Base-by-base conservation (phyloP, 2,329 filamentous ascomycete species). In the Pleurostoma richardsiae region DNA sequence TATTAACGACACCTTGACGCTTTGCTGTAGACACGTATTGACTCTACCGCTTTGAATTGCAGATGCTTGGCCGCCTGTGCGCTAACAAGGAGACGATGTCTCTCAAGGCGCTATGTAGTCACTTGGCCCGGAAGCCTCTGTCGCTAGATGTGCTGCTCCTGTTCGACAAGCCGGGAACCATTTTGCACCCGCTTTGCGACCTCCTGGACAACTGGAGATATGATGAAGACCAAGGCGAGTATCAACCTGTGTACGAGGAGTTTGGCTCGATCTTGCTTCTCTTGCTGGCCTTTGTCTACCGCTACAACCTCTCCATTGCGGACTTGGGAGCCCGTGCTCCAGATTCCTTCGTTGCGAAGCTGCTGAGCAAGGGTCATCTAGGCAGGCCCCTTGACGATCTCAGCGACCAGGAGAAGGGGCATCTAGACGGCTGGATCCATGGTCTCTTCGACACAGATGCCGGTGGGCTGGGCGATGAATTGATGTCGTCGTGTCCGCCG, bases 161-260 rank as follows among this genome's bases (percentile, higher is more conserved):
- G 3, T 92, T 91, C 57, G 81, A 86, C 49, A 87, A 83, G 49
- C 76, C 86, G 0, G 71, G 78, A 0, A 77, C 77, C n/a, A 78
- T 94, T 8, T 67, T 94, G 3, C 80, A 82, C 42, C 88, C 88
- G 1, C 66, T 94, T 1, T 91, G 86, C 61, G 80, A 83, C 27
- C 71, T 92, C 8, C 72, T 95, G 10, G 88, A 94, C 55, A 81
- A 80, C 51, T 94, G 88, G 88, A 74, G 78, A 8, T 89, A 91
- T 56, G 88, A 92, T 38, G 87, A 90, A 51, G 88, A 92, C 54
- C 87, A 91, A 65, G 83, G 82, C 45, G 89, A 94, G 59, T 90
- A 90, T 56, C 88, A 92, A 60, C 88, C 88, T 0, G 82, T 90
- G 1, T 94, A 94, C 56, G 89, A 94, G 58, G 89, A 95, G 56